Evolutionary conservation across 202 grass and related monocot genomes (phyloP).

Genomic region (Saccharum hybrid): DNA sequence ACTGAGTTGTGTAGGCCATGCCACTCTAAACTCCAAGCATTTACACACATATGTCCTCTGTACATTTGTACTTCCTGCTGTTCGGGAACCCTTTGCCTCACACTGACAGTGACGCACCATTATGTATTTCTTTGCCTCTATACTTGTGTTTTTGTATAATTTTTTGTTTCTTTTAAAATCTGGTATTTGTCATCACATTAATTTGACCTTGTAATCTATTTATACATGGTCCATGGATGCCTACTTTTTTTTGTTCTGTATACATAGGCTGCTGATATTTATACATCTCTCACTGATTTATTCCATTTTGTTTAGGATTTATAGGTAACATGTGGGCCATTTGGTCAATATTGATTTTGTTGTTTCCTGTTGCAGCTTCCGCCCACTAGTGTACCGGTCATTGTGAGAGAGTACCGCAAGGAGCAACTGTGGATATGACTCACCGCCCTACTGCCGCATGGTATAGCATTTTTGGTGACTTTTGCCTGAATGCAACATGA

Average conservation of each 20-base stretch:
- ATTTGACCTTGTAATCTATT: neutral
- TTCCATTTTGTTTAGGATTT: slow-evolving; percentile 1
- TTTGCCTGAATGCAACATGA: slow-evolving; percentile 27
- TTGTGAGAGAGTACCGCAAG: slow-evolving; percentile 74
- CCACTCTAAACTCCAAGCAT: neutral
- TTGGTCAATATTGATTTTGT: neutral
- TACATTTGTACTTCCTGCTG: neutral
- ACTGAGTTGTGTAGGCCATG: neutral
- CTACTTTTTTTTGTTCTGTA: too few relatives aligned
- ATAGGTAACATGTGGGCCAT: neutral
- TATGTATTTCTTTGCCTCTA: neutral
- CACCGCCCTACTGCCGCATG: slow-evolving; percentile 1
- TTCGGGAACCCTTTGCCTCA: neutral
- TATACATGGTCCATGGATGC: neutral
- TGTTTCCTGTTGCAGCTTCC: slow-evolving; percentile 62
- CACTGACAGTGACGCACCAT: neutral
- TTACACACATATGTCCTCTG: neutral
- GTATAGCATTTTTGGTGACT: slow-evolving; percentile 40
- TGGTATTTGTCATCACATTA: neutral
- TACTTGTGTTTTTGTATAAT: neutral
- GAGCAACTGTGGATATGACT: slow-evolving; percentile 77
- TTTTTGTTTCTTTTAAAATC: neutral
- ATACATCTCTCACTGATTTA: neutral
- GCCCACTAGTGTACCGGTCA: slow-evolving; percentile 77
- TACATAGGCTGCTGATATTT: too few relatives aligned